These are phyloP conservation scores for Podila minutissima DNA, from an alignment of 192 early-diverging fungal genomes.

Conservation along the genomic window DNA sequence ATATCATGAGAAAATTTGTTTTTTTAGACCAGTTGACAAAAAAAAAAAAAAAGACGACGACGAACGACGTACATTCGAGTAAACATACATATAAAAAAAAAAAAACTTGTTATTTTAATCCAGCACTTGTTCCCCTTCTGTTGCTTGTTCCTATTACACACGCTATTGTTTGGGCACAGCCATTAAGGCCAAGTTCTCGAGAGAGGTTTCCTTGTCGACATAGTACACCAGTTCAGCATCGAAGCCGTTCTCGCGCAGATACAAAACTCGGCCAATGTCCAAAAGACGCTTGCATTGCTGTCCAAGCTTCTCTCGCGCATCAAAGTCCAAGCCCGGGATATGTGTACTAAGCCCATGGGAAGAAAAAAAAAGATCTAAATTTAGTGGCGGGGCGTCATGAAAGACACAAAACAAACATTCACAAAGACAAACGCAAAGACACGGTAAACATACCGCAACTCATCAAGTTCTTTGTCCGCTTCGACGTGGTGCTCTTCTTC, in stretches of 20 bases:
- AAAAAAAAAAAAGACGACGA: background rate
- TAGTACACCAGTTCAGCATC: constrained; percentile 81
- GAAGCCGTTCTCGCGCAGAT: constrained; percentile 66
- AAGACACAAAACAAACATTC: background rate
- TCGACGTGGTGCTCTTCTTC: constrained; percentile 52
- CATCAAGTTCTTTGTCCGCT: constrained; percentile 49
- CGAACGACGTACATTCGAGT: background rate
- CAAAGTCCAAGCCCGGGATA: constrained; percentile 74
- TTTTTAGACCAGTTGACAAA: background rate
- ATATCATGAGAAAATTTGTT: too few species aligned
- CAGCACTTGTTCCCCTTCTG: background rate
- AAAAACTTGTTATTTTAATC: background rate
- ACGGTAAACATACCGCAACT: constrained; percentile 50
- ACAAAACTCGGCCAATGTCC: constrained; percentile 75
- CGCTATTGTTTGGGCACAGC: constrained; percentile 47
- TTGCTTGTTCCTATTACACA: background rate
- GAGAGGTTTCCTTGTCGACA: constrained; percentile 64
- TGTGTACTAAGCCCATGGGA: constrained; percentile 54
- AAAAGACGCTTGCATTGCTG: constrained; percentile 81
- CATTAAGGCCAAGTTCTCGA: constrained; percentile 83
- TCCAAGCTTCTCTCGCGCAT: constrained; percentile 71
- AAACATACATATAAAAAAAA: background rate
- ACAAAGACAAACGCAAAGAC: constrained; percentile 2
- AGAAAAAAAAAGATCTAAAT: background rate
- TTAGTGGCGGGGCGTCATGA: too few species aligned